Conservation (phyloP, 345 rosid genomes). For the Syzygium grande region DNA sequence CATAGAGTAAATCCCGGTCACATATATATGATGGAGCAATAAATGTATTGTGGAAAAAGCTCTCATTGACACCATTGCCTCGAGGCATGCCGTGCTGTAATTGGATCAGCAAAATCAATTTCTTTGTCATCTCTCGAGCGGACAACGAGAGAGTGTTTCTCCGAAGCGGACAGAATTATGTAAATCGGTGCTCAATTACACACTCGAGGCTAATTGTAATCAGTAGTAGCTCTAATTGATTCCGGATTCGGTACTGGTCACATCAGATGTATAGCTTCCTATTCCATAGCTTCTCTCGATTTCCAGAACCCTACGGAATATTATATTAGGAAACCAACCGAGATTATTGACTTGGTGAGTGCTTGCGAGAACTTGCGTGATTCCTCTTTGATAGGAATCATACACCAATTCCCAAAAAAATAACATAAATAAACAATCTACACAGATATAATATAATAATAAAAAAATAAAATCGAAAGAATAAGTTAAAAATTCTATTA, state of each 20-base stretch:
- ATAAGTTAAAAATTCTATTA: too few species aligned
- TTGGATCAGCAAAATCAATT: background rate
- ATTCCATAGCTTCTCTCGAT: background rate
- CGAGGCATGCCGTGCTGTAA: background rate
- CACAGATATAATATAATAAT: too few species aligned
- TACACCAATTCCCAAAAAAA: too few species aligned
- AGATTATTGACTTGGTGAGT: background rate
- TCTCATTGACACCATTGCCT: background rate
- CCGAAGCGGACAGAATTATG: background rate
- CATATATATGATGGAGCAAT: too few species aligned
- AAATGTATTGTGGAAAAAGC: background rate
- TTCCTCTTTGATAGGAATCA: background rate
- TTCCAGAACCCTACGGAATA: background rate
- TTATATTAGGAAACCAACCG: background rate
- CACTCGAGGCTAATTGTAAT: background rate
- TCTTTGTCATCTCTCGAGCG: background rate
- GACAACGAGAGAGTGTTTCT: background rate
- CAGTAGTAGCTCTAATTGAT: background rate
- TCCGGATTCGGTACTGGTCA: constrained; percentile 1
- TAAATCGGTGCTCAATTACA: background rate
- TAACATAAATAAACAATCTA: too few species aligned
- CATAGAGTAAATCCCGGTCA: background rate
- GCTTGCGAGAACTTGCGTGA: background rate
- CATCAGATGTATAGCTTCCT: background rate
- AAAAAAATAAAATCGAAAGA: too few species aligned